phyloP scores from a whole-genome alignment of 495 filamentous ascomycete genomes.

The Penicillium arizonense region DNA sequence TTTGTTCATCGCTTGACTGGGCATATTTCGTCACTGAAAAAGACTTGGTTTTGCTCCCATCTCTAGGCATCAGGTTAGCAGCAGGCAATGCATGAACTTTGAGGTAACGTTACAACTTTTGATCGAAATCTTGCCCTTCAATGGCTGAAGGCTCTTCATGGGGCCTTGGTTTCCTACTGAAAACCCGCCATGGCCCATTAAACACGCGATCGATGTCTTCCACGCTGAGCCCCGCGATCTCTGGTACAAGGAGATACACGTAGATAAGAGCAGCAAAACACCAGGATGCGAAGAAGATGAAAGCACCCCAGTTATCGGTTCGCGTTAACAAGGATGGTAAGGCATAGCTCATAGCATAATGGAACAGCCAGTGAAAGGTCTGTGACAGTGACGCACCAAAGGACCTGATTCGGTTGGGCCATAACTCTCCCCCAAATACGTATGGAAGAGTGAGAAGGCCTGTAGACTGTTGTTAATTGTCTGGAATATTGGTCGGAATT shows the following conservation, averaged over 20 bases:
- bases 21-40: too few relatives aligned
- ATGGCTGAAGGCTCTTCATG: not conserved
- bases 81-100: too few relatives aligned
- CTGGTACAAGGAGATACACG: conserved; percentile 28
- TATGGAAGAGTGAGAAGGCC: conserved; percentile 20
- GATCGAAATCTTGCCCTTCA: not conserved
- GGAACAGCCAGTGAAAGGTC: conserved; percentile 21
- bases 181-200: conserved; percentile 2
- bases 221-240: conserved; percentile 11
- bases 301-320: conserved; percentile 20
- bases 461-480: not conserved
- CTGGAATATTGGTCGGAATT: not conserved
- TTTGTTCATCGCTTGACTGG: too few relatives aligned
- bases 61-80: too few relatives aligned
- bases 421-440: conserved; percentile 18
- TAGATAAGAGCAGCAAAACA: conserved; percentile 15
- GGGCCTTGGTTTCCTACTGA: not conserved
- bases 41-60: too few relatives aligned
- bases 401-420: conserved; percentile 23
- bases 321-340: conserved; percentile 8
- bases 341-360: conserved; percentile 11
- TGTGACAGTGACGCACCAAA: conserved; percentile 16
- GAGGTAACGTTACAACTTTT: not conserved
- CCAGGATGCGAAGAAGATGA: conserved; percentile 21
- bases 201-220: conserved; percentile 18